phyloP scores from a whole-genome alignment of 139 green algal species.

The Spirogloea muscicola region DNA sequence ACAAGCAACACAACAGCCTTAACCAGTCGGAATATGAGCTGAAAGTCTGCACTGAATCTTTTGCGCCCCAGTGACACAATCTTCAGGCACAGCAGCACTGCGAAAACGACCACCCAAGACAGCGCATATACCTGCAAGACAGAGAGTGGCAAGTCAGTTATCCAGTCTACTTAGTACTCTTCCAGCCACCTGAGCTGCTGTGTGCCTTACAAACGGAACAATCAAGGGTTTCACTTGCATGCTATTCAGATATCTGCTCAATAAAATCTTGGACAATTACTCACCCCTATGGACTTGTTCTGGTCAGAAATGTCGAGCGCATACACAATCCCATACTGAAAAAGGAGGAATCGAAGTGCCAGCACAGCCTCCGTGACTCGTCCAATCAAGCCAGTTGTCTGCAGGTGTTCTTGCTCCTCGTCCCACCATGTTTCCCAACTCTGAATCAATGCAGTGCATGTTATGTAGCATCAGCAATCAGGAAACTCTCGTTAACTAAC shows the following conservation, averaged over 20 bases:
- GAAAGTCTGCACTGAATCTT: conserved; percentile 8
- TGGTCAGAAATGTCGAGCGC: conserved; percentile 10
- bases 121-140: conserved; percentile 11
- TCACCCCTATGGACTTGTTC: conserved; percentile 25
- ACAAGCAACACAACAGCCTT: neutral
- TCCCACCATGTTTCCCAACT: conserved; percentile 50
- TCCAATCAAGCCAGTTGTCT: neutral
- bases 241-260: neutral
- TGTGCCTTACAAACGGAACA: neutral
- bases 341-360: conserved; percentile 40
- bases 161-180: neutral
- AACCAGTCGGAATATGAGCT: conserved; percentile 27
- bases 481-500: too few species aligned
- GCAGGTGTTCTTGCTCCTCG: conserved; percentile 16
- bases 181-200: neutral
- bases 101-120: conserved; percentile 19
- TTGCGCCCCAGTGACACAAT: neutral
- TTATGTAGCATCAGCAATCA: too few species aligned
- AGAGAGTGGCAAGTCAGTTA: neutral
- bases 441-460: too few species aligned
- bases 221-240: neutral
- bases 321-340: conserved; percentile 43
- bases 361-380: conserved; percentile 28
- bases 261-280: conserved; percentile 22
- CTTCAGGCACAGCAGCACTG: neutral